Percentiles rank a stretch among this genome's conserved stretches.
Evolutionary conservation across 441 rosid species (phyloP).

Genomic region (Euphorbia neoarborescens): DNA sequence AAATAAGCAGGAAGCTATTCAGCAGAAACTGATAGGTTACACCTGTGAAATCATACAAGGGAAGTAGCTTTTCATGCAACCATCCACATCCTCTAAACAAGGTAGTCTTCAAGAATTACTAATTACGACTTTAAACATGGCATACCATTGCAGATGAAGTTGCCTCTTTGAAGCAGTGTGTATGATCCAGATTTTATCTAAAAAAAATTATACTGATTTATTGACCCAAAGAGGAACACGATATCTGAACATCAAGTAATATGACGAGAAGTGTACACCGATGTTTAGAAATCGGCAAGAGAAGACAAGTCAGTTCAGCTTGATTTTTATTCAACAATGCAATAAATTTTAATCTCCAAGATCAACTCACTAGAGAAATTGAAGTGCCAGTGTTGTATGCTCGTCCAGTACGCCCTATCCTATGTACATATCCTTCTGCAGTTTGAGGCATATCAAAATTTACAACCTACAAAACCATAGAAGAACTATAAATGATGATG

Average conservation of each 20-base stretch:
- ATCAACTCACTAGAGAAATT: slow-evolving; percentile 67
- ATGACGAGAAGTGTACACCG: background rate
- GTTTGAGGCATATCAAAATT: slow-evolving; percentile 77
- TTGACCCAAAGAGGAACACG: background rate
- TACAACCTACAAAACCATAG: slow-evolving; percentile 44
- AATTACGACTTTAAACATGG: background rate
- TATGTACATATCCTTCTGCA: slow-evolving; percentile 73
- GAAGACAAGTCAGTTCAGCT: background rate
- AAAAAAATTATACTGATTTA: background rate
- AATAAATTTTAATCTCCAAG: slow-evolving; percentile 6
- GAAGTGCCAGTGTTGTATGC: slow-evolving; percentile 71
- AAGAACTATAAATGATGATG: slow-evolving; percentile 10
- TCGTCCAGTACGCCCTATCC: slow-evolving; percentile 96
- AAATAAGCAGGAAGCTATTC: background rate
- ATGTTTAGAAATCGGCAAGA: background rate
- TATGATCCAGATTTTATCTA: background rate
- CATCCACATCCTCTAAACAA: background rate
- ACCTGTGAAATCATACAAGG: background rate
- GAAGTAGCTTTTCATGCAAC: background rate
- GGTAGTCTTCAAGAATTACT: background rate
- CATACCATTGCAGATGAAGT: background rate
- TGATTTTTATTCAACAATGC: background rate
- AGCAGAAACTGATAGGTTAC: background rate
- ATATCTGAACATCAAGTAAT: background rate
- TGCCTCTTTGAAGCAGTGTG: background rate